Evolutionary conservation across 2,329 filamentous ascomycete genomes (phyloP).

Genomic region (Macrophomina phaseolina): DNA sequence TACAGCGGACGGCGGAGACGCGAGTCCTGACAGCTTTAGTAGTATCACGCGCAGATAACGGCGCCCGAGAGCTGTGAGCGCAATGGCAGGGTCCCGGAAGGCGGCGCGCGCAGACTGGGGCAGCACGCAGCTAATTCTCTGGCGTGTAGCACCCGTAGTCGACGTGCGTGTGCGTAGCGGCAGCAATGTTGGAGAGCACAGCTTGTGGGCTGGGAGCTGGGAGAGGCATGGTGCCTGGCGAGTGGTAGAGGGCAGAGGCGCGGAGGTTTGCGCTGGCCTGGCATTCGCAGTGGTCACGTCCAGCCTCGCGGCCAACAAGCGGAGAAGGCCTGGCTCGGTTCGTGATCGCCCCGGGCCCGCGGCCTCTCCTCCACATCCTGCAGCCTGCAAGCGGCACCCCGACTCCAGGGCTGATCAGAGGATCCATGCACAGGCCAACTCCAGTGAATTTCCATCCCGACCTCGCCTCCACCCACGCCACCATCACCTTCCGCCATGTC

Average conservation of each 20-base stretch:
- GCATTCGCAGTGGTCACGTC: slow-evolving; percentile 8
- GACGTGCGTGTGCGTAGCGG: slow-evolving; percentile 4
- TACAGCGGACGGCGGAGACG: not conserved
- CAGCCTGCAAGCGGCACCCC: slow-evolving; percentile 9
- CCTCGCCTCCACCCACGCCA: not conserved
- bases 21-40: slow-evolving; percentile 1
- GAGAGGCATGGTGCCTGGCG: slow-evolving; percentile 11
- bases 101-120: slow-evolving; percentile 2
- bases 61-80: not conserved
- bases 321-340: slow-evolving; percentile 12
- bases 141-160: not conserved
- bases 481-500: slow-evolving; percentile 12
- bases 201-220: slow-evolving; percentile 7
- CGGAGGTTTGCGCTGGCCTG: not conserved
- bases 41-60: slow-evolving; percentile 4
- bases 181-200: not conserved
- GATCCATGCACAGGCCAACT: slow-evolving; percentile 21
- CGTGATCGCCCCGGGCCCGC: slow-evolving; percentile 19
- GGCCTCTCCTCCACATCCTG: slow-evolving; percentile 19
- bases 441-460: slow-evolving; percentile 6
- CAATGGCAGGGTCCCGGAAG: slow-evolving; percentile 7
- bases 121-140: slow-evolving; percentile 8
- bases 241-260: not conserved
- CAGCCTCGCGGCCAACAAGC: slow-evolving; percentile 15
- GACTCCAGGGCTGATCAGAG: slow-evolving; percentile 21